A percentile compares a stretch with the other conserved stretches of the same genome.
Conservation (phyloP, 345 rosid species). For the Rhodamnia rubescens region DNA sequence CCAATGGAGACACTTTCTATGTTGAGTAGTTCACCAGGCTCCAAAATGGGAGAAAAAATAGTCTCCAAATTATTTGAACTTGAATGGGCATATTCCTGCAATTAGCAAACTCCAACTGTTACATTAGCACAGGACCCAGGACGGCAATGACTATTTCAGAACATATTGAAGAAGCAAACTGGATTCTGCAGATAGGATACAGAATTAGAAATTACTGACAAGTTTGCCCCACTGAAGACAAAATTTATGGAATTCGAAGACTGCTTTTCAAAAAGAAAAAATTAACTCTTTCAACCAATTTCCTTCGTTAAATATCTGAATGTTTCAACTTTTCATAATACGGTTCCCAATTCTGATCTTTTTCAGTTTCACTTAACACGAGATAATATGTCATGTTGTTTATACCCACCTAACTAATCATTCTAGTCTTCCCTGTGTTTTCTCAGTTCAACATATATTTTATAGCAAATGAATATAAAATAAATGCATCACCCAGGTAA, state of each 20-base stretch:
- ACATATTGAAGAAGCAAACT: neutral
- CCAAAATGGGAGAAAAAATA: conserved; percentile 71
- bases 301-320: neutral
- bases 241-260: neutral
- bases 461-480: neutral
- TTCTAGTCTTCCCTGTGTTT: neutral
- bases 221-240: neutral
- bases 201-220: neutral
- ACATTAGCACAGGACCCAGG: neutral
- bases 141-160: neutral
- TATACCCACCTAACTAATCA: neutral
- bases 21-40: conserved; percentile 22
- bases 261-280: neutral
- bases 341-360: neutral
- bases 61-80: conserved; percentile 50
- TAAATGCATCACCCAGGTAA: neutral
- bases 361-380: neutral
- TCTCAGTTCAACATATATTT: neutral
- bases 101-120: neutral
- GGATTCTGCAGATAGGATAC: neutral
- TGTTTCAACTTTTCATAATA: neutral
- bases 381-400: neutral
- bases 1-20: conserved; percentile 27
- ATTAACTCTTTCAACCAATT: neutral
- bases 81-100: conserved; percentile 32